Conservation (phyloP, 2,329 filamentous ascomycete species). For the Diplodia seriata region DNA sequence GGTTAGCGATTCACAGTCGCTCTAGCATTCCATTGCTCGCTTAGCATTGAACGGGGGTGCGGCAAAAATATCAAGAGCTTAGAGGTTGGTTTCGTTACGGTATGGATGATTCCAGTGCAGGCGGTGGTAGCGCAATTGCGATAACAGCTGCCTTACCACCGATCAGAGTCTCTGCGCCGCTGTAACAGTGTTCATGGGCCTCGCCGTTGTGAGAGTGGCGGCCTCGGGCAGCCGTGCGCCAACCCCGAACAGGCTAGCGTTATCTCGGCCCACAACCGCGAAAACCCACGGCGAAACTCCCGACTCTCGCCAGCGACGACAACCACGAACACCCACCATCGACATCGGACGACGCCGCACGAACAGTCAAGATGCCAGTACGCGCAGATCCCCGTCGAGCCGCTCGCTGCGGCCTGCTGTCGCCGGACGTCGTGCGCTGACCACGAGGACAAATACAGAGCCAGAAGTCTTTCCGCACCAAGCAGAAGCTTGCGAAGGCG, state of each 20-base stretch:
- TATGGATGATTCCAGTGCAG: neutral
- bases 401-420: neutral
- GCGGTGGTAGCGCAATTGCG: neutral
- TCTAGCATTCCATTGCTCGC: slow-evolving; percentile 5
- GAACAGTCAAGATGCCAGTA: slow-evolving; percentile 34
- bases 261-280: slow-evolving; percentile 31
- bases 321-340: slow-evolving; percentile 31
- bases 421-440: slow-evolving; percentile 14
- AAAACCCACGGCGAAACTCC: slow-evolving; percentile 31
- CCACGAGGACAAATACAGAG: slow-evolving; percentile 64
- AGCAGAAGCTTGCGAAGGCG: slow-evolving; percentile 99
- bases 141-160: neutral
- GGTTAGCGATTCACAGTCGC: neutral
- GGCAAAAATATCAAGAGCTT: neutral
- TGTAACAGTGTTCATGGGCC: neutral
- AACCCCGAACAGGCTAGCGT: slow-evolving; percentile 3
- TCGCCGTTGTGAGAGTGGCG: neutral
- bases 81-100: neutral
- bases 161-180: neutral
- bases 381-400: slow-evolving; percentile 2
- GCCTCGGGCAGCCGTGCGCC: neutral
- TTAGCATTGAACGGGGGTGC: neutral
- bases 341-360: slow-evolving; percentile 33
- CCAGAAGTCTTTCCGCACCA: slow-evolving; percentile 99
- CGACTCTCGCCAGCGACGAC: slow-evolving; percentile 28